A percentile compares a stretch with the other conserved stretches of the same genome.
Evolutionary conservation across 2,329 filamentous ascomycete species (phyloP).

Genomic region (Hymenoscyphus linearis): DNA sequence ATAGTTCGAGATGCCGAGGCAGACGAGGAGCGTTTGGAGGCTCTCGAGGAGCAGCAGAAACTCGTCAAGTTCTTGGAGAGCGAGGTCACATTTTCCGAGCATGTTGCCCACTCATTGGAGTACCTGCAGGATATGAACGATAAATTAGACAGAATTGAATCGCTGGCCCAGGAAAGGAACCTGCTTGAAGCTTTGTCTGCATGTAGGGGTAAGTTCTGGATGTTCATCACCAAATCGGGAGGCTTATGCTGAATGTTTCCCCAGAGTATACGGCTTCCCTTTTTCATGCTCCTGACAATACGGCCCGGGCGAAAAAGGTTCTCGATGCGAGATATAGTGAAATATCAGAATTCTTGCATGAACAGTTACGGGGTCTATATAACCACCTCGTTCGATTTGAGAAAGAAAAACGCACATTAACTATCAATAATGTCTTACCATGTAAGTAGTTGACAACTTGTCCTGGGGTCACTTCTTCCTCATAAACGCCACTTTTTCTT

Average conservation of each 20-base stretch:
- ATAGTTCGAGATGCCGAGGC: conserved; percentile 74
- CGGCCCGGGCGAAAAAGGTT: conserved; percentile 58
- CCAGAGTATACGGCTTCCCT: not conserved
- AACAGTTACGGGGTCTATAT: conserved; percentile 68
- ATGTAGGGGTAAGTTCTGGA: conserved; percentile 9
- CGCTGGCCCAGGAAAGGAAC: conserved; percentile 46
- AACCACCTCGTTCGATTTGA: conserved; percentile 60
- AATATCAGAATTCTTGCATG: conserved; percentile 60
- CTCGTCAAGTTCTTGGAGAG: conserved; percentile 51
- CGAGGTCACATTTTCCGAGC: conserved; percentile 54
- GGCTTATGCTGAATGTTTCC: not conserved
- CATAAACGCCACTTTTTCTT: too few species aligned
- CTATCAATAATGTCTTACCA: conserved; percentile 37
- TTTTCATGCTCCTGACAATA: conserved; percentile 44
- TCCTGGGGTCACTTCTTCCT: not conserved
- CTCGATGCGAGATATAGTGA: conserved; percentile 60
- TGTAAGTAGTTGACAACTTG: conserved; percentile 6
- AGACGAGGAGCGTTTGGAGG: conserved; percentile 42
- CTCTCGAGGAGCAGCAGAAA: conserved; percentile 42
- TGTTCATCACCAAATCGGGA: not conserved
- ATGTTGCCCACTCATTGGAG: conserved; percentile 46
- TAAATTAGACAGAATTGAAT: conserved; percentile 57
- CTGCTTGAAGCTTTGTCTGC: conserved; percentile 52
- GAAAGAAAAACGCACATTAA: conserved; percentile 46
- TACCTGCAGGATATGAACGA: conserved; percentile 53